These are phyloP conservation scores for Fomitopsis betulina DNA, from an alignment of 1,284 basidiomycete genomes.

Conservation along the genomic window DNA sequence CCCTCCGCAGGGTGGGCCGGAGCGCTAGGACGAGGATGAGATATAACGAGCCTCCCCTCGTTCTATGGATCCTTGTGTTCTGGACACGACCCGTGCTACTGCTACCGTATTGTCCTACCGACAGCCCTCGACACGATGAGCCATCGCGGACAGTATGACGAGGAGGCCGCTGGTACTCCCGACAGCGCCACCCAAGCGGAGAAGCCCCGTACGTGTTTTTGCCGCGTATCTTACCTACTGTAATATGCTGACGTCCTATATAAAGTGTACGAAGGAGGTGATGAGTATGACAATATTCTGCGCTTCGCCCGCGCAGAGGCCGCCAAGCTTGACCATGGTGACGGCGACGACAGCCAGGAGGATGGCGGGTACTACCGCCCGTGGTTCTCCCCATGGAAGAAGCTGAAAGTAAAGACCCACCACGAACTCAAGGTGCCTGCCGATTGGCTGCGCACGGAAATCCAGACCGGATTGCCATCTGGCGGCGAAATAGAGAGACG, in stretches of 20 bases:
- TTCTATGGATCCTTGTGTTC: not conserved
- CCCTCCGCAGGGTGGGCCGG: not conserved
- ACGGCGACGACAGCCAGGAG: conserved; percentile 1
- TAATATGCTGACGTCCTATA: not conserved
- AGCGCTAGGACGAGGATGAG: not conserved
- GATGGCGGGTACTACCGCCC: conserved; percentile 2
- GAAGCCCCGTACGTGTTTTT: not conserved
- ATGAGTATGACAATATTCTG: conserved; percentile 7
- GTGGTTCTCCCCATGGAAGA: conserved; percentile 9
- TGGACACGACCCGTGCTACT: not conserved
- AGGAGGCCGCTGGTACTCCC: not conserved
- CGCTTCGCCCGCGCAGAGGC: conserved; percentile 7
- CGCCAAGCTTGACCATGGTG: conserved; percentile 5
- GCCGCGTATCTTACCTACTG: not conserved
- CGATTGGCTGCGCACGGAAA: conserved; percentile 9
- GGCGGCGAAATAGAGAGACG: conserved; percentile 4
- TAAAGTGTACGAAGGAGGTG: conserved; percentile 6
- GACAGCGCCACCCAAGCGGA: not conserved
- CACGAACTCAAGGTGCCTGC: conserved; percentile 3
- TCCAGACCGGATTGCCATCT: conserved; percentile 2
- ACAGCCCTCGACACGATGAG: not conserved
- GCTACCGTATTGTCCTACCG: not conserved
- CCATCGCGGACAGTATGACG: not conserved
- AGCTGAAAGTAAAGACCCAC: not conserved
- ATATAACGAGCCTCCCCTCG: not conserved